These are phyloP conservation scores for Phytophthora podocarpi DNA, from an alignment of 352 stramenopile species.

Conservation along the genomic window DNA sequence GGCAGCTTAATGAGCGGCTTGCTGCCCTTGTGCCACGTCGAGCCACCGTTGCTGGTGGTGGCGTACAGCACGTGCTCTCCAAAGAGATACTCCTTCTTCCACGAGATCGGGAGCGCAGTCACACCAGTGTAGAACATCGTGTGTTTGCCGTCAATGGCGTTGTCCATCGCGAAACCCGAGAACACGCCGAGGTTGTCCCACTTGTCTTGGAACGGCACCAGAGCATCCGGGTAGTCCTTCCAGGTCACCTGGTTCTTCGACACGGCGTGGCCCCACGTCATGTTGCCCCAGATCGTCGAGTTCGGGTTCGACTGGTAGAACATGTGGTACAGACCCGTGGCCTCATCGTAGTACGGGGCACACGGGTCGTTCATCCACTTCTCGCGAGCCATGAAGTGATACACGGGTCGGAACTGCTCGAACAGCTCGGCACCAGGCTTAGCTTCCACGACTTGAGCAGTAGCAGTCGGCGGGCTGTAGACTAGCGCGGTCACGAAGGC, in stretches of 20 bases:
- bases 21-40: constrained; percentile 64
- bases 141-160: constrained; percentile 65
- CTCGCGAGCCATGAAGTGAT: constrained; percentile 62
- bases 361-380: constrained; percentile 90
- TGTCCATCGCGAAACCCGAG: constrained; percentile 65
- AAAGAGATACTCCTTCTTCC: constrained; percentile 58
- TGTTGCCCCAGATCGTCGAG: constrained; percentile 65
- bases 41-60: constrained; percentile 57
- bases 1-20: constrained; percentile 55
- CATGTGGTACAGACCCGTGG: constrained; percentile 72
- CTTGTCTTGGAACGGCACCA: constrained; percentile 54
- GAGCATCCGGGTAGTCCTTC: constrained; percentile 65
- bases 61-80: constrained; percentile 73
- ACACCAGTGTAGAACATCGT: constrained; percentile 75
- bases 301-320: constrained; percentile 83
- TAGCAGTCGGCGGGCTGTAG: constrained; percentile 12
- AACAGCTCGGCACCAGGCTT: constrained; percentile 33
- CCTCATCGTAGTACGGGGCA: constrained; percentile 70
- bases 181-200: constrained; percentile 82
- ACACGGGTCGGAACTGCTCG: constrained; percentile 60
- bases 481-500: constrained; percentile 14
- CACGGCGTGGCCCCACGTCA: constrained; percentile 81
- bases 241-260: constrained; percentile 77
- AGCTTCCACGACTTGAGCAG: constrained; percentile 11
- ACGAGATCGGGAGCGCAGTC: constrained; percentile 53